phyloP scores from a whole-genome alignment of 208 protist genomes.

The Naegleria gruberi region DNA sequence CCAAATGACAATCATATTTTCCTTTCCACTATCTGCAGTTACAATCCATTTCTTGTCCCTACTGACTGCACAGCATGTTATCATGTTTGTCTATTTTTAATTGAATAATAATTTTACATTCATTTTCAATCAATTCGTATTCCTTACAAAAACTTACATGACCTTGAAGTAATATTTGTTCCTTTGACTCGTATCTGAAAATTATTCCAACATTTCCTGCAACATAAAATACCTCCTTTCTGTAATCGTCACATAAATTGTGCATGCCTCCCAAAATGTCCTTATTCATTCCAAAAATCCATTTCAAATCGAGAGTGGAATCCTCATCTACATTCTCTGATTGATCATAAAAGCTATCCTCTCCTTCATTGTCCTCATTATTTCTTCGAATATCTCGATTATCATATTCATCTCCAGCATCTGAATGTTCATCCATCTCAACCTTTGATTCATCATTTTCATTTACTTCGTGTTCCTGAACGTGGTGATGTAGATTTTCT shows the following conservation, averaged over 20 bases:
- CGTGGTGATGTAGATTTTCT: background rate
- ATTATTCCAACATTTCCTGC: slow-evolving; percentile 76
- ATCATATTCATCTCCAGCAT: background rate
- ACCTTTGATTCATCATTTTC: background rate
- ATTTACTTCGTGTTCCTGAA: background rate
- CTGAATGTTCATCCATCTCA: background rate
- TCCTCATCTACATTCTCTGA: background rate
- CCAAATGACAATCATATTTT: slow-evolving; percentile 83
- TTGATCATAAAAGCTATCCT: background rate
- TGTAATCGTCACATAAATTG: slow-evolving; percentile 53
- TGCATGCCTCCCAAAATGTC: slow-evolving; percentile 68
- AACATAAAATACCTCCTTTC: slow-evolving; percentile 74
- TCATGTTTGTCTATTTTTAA: slow-evolving; percentile 29
- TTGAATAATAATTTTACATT: background rate
- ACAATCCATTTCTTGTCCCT: slow-evolving; percentile 75
- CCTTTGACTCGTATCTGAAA: slow-evolving; percentile 71
- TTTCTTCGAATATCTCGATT: background rate
- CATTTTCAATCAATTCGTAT: too few relatives aligned
- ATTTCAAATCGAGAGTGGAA: slow-evolving; percentile 35
- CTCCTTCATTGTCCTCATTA: background rate
- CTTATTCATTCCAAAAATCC: slow-evolving; percentile 78
- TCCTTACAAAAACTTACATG: slow-evolving; percentile 63
- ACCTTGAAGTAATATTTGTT: slow-evolving; percentile 74
- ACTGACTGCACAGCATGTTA: slow-evolving; percentile 49
- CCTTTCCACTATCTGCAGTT: slow-evolving; percentile 72